A percentile compares a stretch with the other conserved stretches of the same genome.
phyloP scores from a whole-genome alignment of 352 stramenopile species.

The Pythium diclinum region DNA sequence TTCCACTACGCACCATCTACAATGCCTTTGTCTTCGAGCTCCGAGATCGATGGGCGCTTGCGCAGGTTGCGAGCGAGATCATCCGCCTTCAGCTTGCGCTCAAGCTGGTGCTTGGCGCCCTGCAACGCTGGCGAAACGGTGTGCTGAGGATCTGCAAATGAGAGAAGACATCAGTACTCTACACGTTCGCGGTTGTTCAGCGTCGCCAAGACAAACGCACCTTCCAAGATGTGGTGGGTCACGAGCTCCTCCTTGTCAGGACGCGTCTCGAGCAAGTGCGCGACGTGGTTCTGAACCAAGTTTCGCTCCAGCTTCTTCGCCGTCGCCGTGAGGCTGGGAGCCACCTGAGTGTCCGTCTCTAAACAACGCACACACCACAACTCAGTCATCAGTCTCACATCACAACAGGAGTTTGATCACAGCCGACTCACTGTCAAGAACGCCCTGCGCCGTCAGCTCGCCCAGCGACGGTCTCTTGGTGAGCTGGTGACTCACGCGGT shows the following conservation, averaged over 20 bases:
- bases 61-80: slow-evolving; percentile 65
- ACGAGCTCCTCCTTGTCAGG: slow-evolving; percentile 80
- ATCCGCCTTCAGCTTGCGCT: slow-evolving; percentile 69
- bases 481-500: slow-evolving; percentile 73
- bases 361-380: background rate
- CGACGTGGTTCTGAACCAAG: slow-evolving; percentile 78
- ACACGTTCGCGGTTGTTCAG: no score
- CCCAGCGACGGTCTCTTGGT: slow-evolving; percentile 61
- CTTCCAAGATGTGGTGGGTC: slow-evolving; percentile 66
- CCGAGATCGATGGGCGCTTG: slow-evolving; percentile 60
- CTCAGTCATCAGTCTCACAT: background rate
- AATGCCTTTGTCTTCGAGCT: slow-evolving; percentile 78
- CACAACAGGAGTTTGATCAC: background rate
- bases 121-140: slow-evolving; percentile 62
- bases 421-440: slow-evolving; percentile 45
- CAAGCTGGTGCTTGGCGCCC: slow-evolving; percentile 66
- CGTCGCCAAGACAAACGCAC: no score
- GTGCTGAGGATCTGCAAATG: slow-evolving; percentile 34
- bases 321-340: slow-evolving; percentile 61
- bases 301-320: slow-evolving; percentile 79
- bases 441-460: slow-evolving; percentile 55
- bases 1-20: slow-evolving; percentile 42
- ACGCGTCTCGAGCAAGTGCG: slow-evolving; percentile 70
- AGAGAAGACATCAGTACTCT: background rate
- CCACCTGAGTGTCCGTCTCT: slow-evolving; percentile 58